phyloP scores from a whole-genome alignment of 2,329 filamentous ascomycete species.

The Trematosphaeria pertusa region DNA sequence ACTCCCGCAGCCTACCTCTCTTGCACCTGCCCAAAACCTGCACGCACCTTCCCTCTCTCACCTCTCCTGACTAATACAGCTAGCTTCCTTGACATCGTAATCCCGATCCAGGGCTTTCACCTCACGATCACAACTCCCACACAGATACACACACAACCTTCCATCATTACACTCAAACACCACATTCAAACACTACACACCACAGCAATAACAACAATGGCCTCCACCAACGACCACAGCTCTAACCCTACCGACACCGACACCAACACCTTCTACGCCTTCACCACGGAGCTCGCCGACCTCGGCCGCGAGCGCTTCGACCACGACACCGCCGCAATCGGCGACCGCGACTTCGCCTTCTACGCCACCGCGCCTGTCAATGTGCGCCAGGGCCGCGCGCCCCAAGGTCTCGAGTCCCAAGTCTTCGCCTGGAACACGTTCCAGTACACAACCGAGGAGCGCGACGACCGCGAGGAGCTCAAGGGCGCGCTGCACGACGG shows the following conservation, averaged over 20 bases:
- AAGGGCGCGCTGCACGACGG: constrained; percentile 46
- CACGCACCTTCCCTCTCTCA: too few relatives aligned
- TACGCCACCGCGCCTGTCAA: constrained; percentile 16
- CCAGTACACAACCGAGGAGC: constrained; percentile 33
- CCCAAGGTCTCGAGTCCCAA: constrained; percentile 32
- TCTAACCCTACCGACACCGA: background rate
- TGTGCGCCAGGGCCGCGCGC: constrained; percentile 29
- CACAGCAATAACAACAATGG: background rate
- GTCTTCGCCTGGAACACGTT: constrained; percentile 41
- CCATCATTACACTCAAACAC: background rate
- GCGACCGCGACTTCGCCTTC: constrained; percentile 37
- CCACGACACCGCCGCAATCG: constrained; percentile 36
- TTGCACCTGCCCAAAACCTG: too few relatives aligned
- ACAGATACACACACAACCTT: background rate
- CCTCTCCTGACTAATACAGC: too few relatives aligned
- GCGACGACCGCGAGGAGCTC: constrained; percentile 33
- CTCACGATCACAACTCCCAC: background rate
- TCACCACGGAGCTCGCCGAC: constrained; percentile 32
- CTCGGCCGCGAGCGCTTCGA: constrained; percentile 39
- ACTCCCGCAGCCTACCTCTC: too few relatives aligned
- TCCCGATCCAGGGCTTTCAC: background rate
- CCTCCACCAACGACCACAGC: background rate
- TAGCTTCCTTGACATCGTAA: too few relatives aligned
- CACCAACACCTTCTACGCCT: constrained; percentile 13
- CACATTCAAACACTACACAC: background rate